Base-by-base conservation (phyloP, 257 asterid species). In the Cruciata laevipes region DNA sequence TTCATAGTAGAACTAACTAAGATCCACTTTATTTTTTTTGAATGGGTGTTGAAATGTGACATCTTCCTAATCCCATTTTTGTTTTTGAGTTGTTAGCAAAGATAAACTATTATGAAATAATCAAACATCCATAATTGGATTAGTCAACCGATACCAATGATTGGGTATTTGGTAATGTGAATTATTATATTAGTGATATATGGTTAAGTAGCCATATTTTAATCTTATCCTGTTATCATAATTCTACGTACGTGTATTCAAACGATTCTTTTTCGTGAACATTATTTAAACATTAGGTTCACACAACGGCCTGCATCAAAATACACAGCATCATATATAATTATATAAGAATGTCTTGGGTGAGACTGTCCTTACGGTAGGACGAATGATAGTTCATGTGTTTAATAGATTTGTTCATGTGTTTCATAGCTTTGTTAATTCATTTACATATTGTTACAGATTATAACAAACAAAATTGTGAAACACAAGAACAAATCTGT, bases 1-100 rank as follows among this genome's bases (percentile, higher is more conserved):
- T 12, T 13, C n/a, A 0, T 13, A 49, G 56, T 49, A 49, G 56
- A 49, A 49, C 3, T 9, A 44, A 44, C 13, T 10, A 4, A 4
- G 7, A 10, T n/a, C 58, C 58, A 52, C n/a, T n/a, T 21, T n/a
- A 52, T 52, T 52, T 52, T 0, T 44, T 16, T 47, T 17, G 20
- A 47, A 47, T 47, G 20, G n/a, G 55, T 16, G n/a, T 56, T 23
- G 61, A 56, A 56, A 56, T 56, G 33, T 56, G 61, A 56, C 61
- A 56, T 23, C 18, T 56, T 56, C 61, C 61, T 56, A 56, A 56
- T 56, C 61, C 61, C 61, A 20, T 1, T 55, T 56, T 53, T n/a
- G 24, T 53, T 53, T 56, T 56, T 56, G 16, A 56, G 61, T 56
- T 56, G 61, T 56, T 21, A 23, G 30, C 1, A 56, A 20, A 1